Percentiles rank a stretch among this genome's conserved stretches.
Conservation (phyloP, 139 green algal genomes). For the Picochlorum sp. region DNA sequence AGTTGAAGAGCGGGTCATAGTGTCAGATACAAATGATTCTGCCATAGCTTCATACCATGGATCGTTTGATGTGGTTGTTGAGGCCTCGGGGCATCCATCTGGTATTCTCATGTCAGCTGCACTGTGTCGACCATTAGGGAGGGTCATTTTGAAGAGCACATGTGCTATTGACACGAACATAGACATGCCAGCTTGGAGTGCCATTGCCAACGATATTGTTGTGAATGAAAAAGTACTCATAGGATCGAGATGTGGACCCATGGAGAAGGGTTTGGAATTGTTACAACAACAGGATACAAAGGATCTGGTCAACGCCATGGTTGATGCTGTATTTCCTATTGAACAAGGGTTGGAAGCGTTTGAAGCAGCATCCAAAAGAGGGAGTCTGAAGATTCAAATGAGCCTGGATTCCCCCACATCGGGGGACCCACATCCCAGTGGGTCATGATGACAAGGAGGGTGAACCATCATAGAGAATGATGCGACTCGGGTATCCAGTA, state of each 20-base stretch:
- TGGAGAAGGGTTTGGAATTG: conserved; percentile 38
- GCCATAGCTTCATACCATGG: not conserved
- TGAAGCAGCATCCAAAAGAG: conserved; percentile 29
- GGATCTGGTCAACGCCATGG: conserved; percentile 39
- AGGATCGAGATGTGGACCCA: conserved; percentile 52
- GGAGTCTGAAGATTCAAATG: conserved; percentile 56
- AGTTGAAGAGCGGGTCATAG: not conserved
- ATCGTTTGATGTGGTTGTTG: conserved; percentile 48
- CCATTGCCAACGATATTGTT: conserved; percentile 60
- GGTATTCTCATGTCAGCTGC: conserved; percentile 37
- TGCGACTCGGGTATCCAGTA: too few species aligned
- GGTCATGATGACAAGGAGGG: too few species aligned
- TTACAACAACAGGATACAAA: conserved; percentile 28
- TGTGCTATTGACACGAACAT: conserved; percentile 18
- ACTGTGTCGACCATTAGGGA: conserved; percentile 42
- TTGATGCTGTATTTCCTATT: conserved; percentile 32
- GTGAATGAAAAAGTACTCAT: conserved; percentile 56
- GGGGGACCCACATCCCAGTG: too few species aligned
- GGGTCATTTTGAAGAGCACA: conserved; percentile 61
- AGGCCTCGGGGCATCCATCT: conserved; percentile 40
- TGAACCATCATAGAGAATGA: too few species aligned
- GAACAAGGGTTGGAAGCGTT: conserved; percentile 39
- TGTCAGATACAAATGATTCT: conserved; percentile 5
- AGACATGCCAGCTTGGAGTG: conserved; percentile 32
- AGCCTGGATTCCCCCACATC: too few species aligned